Evolutionary conservation across 352 stramenopile genomes (phyloP).

Genomic region (Pythium rhizo-oryzae): DNA sequence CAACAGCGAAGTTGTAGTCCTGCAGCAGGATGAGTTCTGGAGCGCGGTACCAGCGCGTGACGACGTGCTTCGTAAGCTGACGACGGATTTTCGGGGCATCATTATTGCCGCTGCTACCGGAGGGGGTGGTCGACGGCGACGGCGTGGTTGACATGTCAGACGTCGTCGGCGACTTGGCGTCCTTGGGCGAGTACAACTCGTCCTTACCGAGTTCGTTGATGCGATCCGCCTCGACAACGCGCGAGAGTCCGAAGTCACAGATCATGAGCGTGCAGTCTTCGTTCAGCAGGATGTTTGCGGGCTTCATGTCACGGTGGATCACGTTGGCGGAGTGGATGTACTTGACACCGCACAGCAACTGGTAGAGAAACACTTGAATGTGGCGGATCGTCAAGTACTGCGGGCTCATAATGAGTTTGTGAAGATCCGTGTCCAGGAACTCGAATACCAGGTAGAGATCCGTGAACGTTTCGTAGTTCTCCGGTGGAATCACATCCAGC

Average conservation of each 20-base stretch:
- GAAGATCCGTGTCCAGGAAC: slow-evolving; percentile 93
- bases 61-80: slow-evolving; percentile 98
- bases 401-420: slow-evolving; percentile 94
- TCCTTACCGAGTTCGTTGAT: slow-evolving; percentile 77
- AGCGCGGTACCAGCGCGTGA: slow-evolving; percentile 97
- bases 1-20: slow-evolving; percentile 96
- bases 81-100: slow-evolving; percentile 76
- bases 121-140: slow-evolving; percentile 74
- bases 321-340: slow-evolving; percentile 95
- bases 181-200: slow-evolving; percentile 77
- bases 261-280: slow-evolving; percentile 90
- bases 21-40: slow-evolving; percentile 97
- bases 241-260: slow-evolving; percentile 83
- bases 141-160: slow-evolving; percentile 65
- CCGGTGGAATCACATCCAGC: slow-evolving; percentile 80
- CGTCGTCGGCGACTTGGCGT: slow-evolving; percentile 75
- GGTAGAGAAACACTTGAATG: slow-evolving; percentile 97
- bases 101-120: slow-evolving; percentile 41
- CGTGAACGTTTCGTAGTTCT: slow-evolving; percentile 85
- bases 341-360: slow-evolving; percentile 94
- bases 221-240: slow-evolving; percentile 76
- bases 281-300: slow-evolving; percentile 89
- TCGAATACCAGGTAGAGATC: slow-evolving; percentile 94
- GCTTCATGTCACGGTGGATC: slow-evolving; percentile 91
- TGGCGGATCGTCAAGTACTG: slow-evolving; percentile 95